Evolutionary conservation across 768 basidiomycete species (phyloP), one percentile per base, ranked within the genome.

Genomic region (Kwoniella europaea): DNA sequence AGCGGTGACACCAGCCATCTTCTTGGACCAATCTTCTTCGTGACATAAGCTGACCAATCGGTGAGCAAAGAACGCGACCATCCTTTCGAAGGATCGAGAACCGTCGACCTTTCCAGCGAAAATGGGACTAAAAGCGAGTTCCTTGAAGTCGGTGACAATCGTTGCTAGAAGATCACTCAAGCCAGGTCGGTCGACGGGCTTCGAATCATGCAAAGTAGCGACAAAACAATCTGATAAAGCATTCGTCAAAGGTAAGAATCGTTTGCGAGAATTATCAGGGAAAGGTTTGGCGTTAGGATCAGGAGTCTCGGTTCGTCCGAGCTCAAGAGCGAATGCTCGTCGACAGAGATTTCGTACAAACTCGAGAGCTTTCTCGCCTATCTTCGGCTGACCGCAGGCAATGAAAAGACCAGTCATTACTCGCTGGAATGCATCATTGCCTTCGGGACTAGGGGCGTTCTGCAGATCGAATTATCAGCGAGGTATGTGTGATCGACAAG

Each of bases 11-110:
- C 94, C 97, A 10, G 95, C 96, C 77, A 90, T 90, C 83, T 98
- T 97, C 65, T 89, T 87, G 3, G 87, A 87, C 95, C 95, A 97
- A 0, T 92, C 87, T 77, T 94, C 94, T 68, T 97, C 95, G 66
- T 94, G 88, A 79, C 95, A 97, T 27, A 97, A 86, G 2, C 91
- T 89, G 55, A 88, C 90, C 84, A 98, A 92, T 16, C 92, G 89
- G 71, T 88, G 89, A 6, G 92, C 90, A 55, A 98, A 86, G 74
- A 93, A 91, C 78, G 93, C 91, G 60, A 98, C 84, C 44, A 93
- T 87, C 35, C 77, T 69, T 65, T 81, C 63, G 76, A 77, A 71
- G 85, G 83, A 35, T 87, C 85, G 67, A 85, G 29, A 85, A 83
- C 44, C 67, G 56, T 77, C 75, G 9, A 58, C 60, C 57, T 73